Conservation (phyloP, 2,329 filamentous ascomycete genomes). For the Peltaster fructicola region DNA sequence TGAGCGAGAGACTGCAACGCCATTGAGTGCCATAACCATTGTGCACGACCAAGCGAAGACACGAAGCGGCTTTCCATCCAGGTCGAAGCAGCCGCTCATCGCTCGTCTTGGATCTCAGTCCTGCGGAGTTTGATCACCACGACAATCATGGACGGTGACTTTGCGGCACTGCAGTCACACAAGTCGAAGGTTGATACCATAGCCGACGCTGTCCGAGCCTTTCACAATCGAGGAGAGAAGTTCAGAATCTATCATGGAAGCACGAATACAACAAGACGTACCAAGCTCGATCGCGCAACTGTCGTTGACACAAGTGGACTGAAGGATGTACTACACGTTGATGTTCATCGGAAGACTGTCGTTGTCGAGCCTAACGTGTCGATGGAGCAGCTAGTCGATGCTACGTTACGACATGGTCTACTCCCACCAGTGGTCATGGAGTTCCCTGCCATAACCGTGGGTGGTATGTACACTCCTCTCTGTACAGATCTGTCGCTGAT, state of each 20-base stretch:
- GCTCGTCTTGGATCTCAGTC: too few relatives aligned
- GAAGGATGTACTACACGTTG: conserved; percentile 43
- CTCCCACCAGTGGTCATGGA: conserved; percentile 53
- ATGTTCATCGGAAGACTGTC: conserved; percentile 35
- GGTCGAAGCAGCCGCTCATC: too few relatives aligned
- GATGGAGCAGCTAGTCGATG: conserved; percentile 46
- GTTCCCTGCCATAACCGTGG: conserved; percentile 54
- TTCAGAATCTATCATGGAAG: conserved; percentile 42
- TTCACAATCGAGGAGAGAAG: conserved; percentile 35
- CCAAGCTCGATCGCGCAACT: conserved; percentile 11
- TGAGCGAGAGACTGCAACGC: too few relatives aligned
- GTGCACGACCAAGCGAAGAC: too few relatives aligned
- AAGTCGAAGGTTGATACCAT: conserved; percentile 25
- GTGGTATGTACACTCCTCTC: conserved; percentile 46
- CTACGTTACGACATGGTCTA: conserved; percentile 37
- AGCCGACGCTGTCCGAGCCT: conserved; percentile 28
- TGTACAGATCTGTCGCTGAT: too few relatives aligned
- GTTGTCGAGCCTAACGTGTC: conserved; percentile 54
- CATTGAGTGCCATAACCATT: too few relatives aligned
- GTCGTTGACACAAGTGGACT: conserved; percentile 50
- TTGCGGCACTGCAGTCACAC: too few relatives aligned
- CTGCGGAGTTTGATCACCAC: too few relatives aligned
- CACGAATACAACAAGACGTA: conserved; percentile 36
- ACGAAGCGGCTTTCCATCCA: too few relatives aligned
- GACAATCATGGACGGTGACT: too few relatives aligned